phyloP scores from a whole-genome alignment of 176 grass and related monocot genomes.

The Musa itinerans region DNA sequence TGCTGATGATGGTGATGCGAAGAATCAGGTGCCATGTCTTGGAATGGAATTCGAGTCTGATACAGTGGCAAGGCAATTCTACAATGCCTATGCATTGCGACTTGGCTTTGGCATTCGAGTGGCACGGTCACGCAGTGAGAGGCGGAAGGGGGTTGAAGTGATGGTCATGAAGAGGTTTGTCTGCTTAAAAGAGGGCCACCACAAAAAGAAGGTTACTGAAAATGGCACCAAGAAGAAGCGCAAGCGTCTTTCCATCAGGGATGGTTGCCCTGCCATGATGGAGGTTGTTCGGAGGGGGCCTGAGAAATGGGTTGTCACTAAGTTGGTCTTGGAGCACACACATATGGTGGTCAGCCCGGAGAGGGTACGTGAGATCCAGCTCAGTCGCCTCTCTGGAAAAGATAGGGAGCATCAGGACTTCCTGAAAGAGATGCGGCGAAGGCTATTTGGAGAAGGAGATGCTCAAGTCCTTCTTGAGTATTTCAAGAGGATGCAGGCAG shows the following conservation, averaged over 20 bases:
- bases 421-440: slow-evolving; percentile 48
- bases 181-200: slow-evolving; percentile 96
- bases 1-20: slow-evolving; percentile 33
- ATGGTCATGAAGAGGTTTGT: slow-evolving; percentile 96
- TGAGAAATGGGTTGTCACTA: slow-evolving; percentile 66
- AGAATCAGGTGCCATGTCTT: slow-evolving; percentile 37
- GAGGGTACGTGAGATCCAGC: slow-evolving; percentile 58
- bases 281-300: slow-evolving; percentile 60
- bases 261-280: slow-evolving; percentile 96
- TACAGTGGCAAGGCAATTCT: slow-evolving; percentile 50
- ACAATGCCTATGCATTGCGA: slow-evolving; percentile 50
- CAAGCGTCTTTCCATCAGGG: slow-evolving; percentile 77
- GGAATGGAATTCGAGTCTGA: slow-evolving; percentile 91
- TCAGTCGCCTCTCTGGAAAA: slow-evolving; percentile 45
- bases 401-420: slow-evolving; percentile 51
- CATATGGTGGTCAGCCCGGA: slow-evolving; percentile 76
- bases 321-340: slow-evolving; percentile 75
- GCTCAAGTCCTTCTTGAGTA: slow-evolving; percentile 54
- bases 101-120: slow-evolving; percentile 89
- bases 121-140: slow-evolving; percentile 68
- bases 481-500: slow-evolving; percentile 62
- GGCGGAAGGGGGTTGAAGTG: slow-evolving; percentile 66
- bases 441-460: slow-evolving; percentile 68
- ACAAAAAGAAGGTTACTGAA: slow-evolving; percentile 63
- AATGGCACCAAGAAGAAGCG: slow-evolving; percentile 56